Evolutionary conservation across 2,329 filamentous ascomycete genomes (phyloP).

Genomic region (Aspergillus tubingensis): DNA sequence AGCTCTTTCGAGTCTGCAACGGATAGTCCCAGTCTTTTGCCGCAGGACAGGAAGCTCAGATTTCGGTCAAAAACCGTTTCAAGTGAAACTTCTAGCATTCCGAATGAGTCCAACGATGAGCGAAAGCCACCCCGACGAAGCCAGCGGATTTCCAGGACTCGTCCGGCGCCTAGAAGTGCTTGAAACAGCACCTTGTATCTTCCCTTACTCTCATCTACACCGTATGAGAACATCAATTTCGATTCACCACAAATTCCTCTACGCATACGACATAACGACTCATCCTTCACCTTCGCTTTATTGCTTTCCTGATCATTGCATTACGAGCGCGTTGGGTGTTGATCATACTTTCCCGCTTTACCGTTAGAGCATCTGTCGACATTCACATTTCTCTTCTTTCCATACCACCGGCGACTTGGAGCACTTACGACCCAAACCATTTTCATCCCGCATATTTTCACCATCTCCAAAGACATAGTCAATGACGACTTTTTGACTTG

Average conservation of each 20-base stretch:
- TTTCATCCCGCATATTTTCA: not conserved
- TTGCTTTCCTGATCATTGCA: slow-evolving; percentile 14
- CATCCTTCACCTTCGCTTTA: slow-evolving; percentile 7
- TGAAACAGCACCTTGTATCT: not conserved
- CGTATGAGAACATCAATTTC: not conserved
- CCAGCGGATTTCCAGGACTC: slow-evolving; percentile 21
- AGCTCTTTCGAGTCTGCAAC: slow-evolving; percentile 13
- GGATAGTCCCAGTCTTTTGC: not conserved
- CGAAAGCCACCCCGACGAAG: slow-evolving; percentile 24
- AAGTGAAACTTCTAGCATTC: slow-evolving; percentile 17
- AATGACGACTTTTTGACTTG: slow-evolving; percentile 4
- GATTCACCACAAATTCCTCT: not conserved
- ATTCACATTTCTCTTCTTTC: slow-evolving; percentile 8
- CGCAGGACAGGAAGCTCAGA: slow-evolving; percentile 15
- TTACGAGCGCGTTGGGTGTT: slow-evolving; percentile 20
- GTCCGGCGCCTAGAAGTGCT: slow-evolving; percentile 14
- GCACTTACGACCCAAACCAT: not conserved
- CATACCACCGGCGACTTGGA: slow-evolving; percentile 13
- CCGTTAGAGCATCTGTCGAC: not conserved
- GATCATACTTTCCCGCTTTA: slow-evolving; percentile 5
- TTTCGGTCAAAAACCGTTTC: slow-evolving; percentile 9
- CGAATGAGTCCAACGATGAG: slow-evolving; percentile 18
- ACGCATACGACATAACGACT: slow-evolving; percentile 13
- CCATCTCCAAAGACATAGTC: slow-evolving; percentile 6
- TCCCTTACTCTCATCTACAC: not conserved